Evolutionary conservation across 805 yeast species (phyloP), one percentile per base, ranked within the genome.

Genomic region (Candida qinlingensis): DNA sequence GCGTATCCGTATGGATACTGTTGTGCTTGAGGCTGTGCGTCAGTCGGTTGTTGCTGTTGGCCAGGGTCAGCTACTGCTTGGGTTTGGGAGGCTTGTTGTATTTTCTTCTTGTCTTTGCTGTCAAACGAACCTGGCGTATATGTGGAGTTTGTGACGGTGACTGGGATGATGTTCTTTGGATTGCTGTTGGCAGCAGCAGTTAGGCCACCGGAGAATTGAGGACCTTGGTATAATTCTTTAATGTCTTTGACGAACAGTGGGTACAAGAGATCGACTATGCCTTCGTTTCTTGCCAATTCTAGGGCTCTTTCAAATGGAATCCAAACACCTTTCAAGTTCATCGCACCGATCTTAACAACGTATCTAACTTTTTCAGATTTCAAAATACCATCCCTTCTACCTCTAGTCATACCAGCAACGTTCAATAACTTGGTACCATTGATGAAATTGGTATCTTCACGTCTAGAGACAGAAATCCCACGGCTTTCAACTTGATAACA

Each of bases 291-390:
- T 11, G 87, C 87, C 76, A 82, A 75, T 37, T 83, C 80, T 36
- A 82, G 65, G 3, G 87, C 88, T 47, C 87, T 69, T 59, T 82
- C 87, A 62, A 82, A 82, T 6, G 88, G 88, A 45, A 82, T 81
- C 88, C 88, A 82, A 37, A 82, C 88, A 41, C 88, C 88, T 61
- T 82, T 82, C 54, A 82, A 68, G 62, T 82, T 85, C 87, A 82
- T 82, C 12, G 83, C 78, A n/a, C 88, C 88, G 59, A 82, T 81
- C 62, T 82, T 82, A 33, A 82, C 87, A 39, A 82, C 88, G 57
- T 81, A 83, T 37, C 87, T 69, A 19, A 79, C 77, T 62, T 82
- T 82, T 62, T 82, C 88, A 47, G 77, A 72, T 62, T 82, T 82
- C 44, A 82, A 69, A 46, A 82, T 82, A 26, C 88, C 88, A 63